Conservation (phyloP, 2,329 filamentous ascomycete species). For the Ophiocordyceps camponoti-saundersi region DNA sequence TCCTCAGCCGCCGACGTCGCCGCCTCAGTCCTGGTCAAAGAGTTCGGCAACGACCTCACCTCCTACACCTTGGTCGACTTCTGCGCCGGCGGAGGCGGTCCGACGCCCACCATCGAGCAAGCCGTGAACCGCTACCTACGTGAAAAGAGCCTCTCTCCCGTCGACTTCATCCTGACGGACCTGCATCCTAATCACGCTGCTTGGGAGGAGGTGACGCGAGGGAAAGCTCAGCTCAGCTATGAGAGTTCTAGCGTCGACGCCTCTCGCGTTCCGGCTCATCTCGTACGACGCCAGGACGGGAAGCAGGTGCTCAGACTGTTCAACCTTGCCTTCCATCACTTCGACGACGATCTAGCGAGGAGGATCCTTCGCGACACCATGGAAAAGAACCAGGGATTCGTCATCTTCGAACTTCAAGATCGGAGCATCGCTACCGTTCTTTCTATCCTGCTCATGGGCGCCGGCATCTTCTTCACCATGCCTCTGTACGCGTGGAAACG, state of each 20-base stretch:
- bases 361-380: constrained; percentile 48
- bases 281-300: constrained; percentile 19
- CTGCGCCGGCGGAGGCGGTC: constrained; percentile 58
- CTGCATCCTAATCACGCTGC: constrained; percentile 44
- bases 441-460: constrained; percentile 32
- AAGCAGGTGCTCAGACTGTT: constrained; percentile 50
- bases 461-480: constrained; percentile 31
- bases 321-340: constrained; percentile 64
- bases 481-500: constrained; percentile 36
- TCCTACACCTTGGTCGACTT: constrained; percentile 56
- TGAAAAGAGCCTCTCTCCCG: constrained; percentile 11
- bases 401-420: constrained; percentile 61
- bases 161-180: constrained; percentile 48
- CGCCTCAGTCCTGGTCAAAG: constrained; percentile 34
- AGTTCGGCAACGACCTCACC: constrained; percentile 28
- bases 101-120: constrained; percentile 46
- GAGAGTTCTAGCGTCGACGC: constrained; percentile 48
- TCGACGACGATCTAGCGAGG: constrained; percentile 43
- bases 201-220: constrained; percentile 36
- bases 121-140: constrained; percentile 32
- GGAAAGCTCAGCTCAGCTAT: constrained; percentile 40
- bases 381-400: constrained; percentile 48
- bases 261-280: constrained; percentile 33
- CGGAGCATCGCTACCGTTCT: constrained; percentile 37
- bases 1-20: constrained; percentile 36